phyloP scores from a whole-genome alignment of 306 rosid genomes.

The Cicer cuneatum region DNA sequence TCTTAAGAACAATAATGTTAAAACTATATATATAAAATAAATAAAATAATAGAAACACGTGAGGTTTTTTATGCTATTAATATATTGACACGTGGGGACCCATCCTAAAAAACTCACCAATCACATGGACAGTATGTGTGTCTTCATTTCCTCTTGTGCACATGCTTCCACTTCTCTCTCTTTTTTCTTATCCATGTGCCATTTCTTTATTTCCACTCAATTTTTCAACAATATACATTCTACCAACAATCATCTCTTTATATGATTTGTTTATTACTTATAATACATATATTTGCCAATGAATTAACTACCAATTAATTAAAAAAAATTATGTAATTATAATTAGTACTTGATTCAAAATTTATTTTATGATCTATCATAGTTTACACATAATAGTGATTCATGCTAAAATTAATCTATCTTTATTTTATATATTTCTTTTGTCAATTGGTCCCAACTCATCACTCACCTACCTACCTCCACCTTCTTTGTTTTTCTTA shows the following conservation, averaged over 20 bases:
- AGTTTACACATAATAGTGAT: background rate
- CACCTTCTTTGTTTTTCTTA: background rate
- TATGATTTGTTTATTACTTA: background rate
- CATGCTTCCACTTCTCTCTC: conserved; percentile 9
- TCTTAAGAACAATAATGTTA: too few relatives aligned
- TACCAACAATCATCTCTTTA: background rate
- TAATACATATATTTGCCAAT: background rate
- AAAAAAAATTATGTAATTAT: background rate
- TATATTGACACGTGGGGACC: conserved; percentile 2
- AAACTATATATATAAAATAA: too few relatives aligned
- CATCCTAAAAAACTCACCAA: conserved; percentile 22
- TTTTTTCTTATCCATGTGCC: conserved; percentile 30
- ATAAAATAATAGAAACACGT: background rate
- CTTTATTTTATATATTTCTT: background rate
- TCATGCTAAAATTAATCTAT: background rate
- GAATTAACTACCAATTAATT: background rate
- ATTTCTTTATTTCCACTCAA: conserved; percentile 31
- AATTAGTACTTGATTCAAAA: too few relatives aligned
- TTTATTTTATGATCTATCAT: background rate
- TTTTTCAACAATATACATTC: background rate
- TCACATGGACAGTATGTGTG: conserved; percentile 14
- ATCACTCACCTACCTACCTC: conserved; percentile 8
- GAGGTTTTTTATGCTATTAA: background rate
- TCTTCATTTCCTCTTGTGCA: background rate
- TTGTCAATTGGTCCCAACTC: background rate